Evolutionary conservation across 495 filamentous ascomycete species (phyloP), one percentile per base, ranked within the genome.

Genomic region (Talaromyces wortmannii): DNA sequence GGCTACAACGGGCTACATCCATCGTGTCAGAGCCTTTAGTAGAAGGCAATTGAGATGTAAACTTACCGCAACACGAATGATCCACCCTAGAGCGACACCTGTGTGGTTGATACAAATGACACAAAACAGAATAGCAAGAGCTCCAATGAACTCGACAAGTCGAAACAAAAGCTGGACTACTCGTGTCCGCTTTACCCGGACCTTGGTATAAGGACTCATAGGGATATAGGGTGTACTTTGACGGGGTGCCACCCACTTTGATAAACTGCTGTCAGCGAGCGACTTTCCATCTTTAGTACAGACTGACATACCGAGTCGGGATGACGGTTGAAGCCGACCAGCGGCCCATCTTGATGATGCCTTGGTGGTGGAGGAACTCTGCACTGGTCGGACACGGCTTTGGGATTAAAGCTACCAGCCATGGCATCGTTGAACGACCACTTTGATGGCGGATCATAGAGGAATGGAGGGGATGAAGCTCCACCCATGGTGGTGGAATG

Each of bases 251-350:
- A 46, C 42, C 52, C 52, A 53, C 52, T 53, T 23, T 23, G 23
- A 23, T 23, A 23, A 23, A 23, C 23, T 23, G 23, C 23, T 23
- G 23, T 23, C 23, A 23, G 23, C 23, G 23, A 23, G 23, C 23
- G 23, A 23, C 23, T 23, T 23, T 23, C 23, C 4, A 23, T 23
- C 23, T 23, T 23, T 23, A 5, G 16, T 17, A 40, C 2, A 13
- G 36, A 5, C 36, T 40, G 36, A 68, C 83, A 60, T 83, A 91
- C 87, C 45, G 78, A 79, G 61, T 95, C 90, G 10, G 90, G 89
- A 73, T 95, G 90, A 49, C 82, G 74, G 65, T 90, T 90, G 72
- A 94, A 80, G 56, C 86, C 77, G 53, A 96, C 75, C 64, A 92
- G 67, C 17, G 89, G 90, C 0, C 88, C 90, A 30, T 87, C 78